Conservation (phyloP, 306 rosid species). For the Inga laurina region DNA sequence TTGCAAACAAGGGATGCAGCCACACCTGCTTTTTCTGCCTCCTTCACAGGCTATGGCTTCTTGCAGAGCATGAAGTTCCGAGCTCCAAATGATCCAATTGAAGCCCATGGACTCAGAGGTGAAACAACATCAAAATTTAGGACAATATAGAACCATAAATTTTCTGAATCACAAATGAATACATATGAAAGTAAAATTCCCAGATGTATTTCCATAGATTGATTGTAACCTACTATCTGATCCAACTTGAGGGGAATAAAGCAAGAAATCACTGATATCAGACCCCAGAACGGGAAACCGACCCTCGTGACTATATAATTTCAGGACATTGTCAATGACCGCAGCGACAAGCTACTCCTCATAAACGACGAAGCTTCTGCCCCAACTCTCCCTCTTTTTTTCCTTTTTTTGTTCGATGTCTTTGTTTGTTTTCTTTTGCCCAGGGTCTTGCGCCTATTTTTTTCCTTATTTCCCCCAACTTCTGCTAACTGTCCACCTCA, state of each 20-base stretch:
- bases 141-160: not conserved
- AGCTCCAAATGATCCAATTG: conserved; percentile 80
- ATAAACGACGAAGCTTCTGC: conserved; percentile 58
- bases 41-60: conserved; percentile 60
- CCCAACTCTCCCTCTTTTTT: too few species aligned
- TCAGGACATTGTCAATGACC: conserved; percentile 80
- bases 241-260: conserved; percentile 70
- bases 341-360: conserved; percentile 72
- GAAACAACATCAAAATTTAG: conserved; percentile 20
- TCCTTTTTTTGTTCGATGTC: too few species aligned
- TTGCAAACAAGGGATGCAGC: conserved; percentile 28
- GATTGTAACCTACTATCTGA: conserved; percentile 58
- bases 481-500: too few species aligned
- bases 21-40: conserved; percentile 26
- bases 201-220: not conserved
- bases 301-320: conserved; percentile 91
- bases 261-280: conserved; percentile 53
- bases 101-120: conserved; percentile 81
- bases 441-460: too few species aligned
- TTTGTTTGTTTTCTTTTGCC: too few species aligned
- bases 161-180: not conserved
- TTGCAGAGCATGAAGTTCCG: conserved; percentile 85
- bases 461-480: too few species aligned
- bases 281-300: conserved; percentile 81
- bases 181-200: not conserved